Evolutionary conservation across 208 protist species (phyloP), one percentile per base, ranked within the genome.

Genomic region (Leishmania amazonensis): DNA sequence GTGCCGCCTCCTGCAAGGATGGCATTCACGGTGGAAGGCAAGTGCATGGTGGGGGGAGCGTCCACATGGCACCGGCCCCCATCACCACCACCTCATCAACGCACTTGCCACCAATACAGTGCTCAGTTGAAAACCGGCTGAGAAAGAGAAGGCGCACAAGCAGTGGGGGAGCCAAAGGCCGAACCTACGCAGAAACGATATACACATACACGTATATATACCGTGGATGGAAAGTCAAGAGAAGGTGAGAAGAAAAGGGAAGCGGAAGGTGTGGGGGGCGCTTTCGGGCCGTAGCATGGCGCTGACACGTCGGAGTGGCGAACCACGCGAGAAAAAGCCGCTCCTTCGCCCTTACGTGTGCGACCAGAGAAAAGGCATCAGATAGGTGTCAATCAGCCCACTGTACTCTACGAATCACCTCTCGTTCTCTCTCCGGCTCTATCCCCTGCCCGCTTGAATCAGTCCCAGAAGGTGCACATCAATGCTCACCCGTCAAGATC

Each of bases 191-290:
- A 13, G 15, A 42, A 11, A 2, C 49, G 38, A 54, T 31, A 83
- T 38, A 51, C 15, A 68, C 0, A 65, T 45, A 78, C 38, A 54
- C 2, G 21, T 49, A 47, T 47, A 54, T 38, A 79, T 19, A 74
- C 57, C 38, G 35, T 53, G 19, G 62, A 71, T 70, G 51, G 47
- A 72, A 31, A 68, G 51, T 65, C 47, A 42, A 78, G 68, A 74
- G 67, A 73, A 51, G 78, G 57, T 49, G 67, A 78, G 35, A 83
- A 78, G 49, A 58, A 78, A 75, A 17, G 64, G 40, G 54, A 24
- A 17, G 71, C 31, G 21, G 70, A 72, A 71, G 31, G 38, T 40
- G 60, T 67, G 11, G 60, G 40, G 40, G 38, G 68, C 68, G 49
- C 68, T 73, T 42, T 2, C 8, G 24, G 7, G 21, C 42, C 21